Evolutionary conservation across 495 filamentous ascomycete species (phyloP).

Genomic region (Aspergillus wentii): DNA sequence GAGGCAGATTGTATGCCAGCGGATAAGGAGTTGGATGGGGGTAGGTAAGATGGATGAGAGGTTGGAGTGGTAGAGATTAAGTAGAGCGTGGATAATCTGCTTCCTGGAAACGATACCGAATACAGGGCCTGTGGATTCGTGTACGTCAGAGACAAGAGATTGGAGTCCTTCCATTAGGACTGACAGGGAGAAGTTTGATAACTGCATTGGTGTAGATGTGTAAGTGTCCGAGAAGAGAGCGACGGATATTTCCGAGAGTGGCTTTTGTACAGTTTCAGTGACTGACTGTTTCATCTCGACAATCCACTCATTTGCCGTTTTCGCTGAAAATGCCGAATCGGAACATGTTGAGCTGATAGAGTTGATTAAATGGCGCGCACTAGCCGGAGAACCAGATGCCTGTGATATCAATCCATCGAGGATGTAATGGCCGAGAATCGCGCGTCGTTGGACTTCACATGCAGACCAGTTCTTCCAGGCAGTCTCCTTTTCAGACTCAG

Average conservation of each 20-base stretch:
- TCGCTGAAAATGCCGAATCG: constrained; percentile 11
- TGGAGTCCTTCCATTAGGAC: constrained; percentile 12
- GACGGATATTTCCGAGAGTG: constrained; percentile 5
- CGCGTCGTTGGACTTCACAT: constrained; percentile 9
- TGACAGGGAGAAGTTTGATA: constrained; percentile 9
- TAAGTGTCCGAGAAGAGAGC: constrained; percentile 5
- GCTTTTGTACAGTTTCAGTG: too few relatives aligned
- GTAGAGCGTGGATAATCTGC: constrained; percentile 10
- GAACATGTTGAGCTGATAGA: constrained; percentile 7
- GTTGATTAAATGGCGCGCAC: constrained; percentile 15
- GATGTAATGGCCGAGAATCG: constrained; percentile 11
- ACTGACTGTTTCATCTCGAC: constrained; percentile 1
- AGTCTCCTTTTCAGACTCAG: constrained; percentile 2
- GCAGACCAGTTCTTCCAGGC: constrained; percentile 12
- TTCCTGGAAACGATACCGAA: constrained; percentile 3
- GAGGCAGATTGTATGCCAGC: constrained; percentile 14
- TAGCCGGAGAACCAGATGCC: constrained; percentile 12
- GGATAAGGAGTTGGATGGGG: constrained; percentile 5
- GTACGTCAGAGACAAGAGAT: constrained; percentile 8
- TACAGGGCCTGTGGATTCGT: constrained; percentile 3
- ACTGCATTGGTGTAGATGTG: not conserved
- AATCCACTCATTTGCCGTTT: constrained; percentile 15
- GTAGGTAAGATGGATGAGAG: not conserved
- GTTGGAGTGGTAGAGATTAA: constrained; percentile 7
- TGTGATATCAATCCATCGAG: constrained; percentile 17